A percentile compares a stretch with the other conserved stretches of the same genome.
Conservation (phyloP, 1,284 basidiomycete genomes). For the Kalmanozyma brasiliensis region DNA sequence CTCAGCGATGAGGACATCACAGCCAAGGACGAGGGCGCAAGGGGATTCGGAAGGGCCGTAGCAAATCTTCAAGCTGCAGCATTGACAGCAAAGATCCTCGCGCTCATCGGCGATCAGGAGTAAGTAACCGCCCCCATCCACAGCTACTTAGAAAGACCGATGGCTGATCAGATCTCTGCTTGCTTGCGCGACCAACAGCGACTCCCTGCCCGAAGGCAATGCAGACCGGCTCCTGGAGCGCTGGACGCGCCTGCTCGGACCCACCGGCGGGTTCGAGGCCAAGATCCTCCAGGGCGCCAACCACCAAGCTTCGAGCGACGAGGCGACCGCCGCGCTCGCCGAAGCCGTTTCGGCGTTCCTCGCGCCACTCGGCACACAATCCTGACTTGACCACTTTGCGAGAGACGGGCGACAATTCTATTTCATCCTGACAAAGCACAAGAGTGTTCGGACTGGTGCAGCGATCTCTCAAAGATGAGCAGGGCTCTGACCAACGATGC, state of each 20-base stretch:
- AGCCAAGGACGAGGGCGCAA: constrained; percentile 7
- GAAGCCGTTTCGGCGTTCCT: constrained; percentile 30
- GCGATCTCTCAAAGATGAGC: constrained; percentile 23
- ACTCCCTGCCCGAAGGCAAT: constrained; percentile 43
- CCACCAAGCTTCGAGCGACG: constrained; percentile 50
- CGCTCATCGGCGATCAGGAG: constrained; percentile 58
- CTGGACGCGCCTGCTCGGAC: constrained; percentile 34
- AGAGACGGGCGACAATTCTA: too few species aligned
- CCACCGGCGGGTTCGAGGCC: constrained; percentile 29
- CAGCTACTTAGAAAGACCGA: too few species aligned
- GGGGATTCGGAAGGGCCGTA: constrained; percentile 22
- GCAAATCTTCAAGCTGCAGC: constrained; percentile 12
- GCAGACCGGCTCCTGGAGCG: constrained; percentile 25
- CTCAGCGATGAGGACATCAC: constrained; percentile 39
- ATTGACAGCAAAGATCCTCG: constrained; percentile 33
- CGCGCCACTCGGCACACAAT: constrained; percentile 3
- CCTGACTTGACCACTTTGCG: too few species aligned
- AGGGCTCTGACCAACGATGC: constrained; percentile 38
- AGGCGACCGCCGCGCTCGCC: constrained; percentile 44
- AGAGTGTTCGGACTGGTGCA: neutral
- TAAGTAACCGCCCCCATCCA: constrained; percentile 26
- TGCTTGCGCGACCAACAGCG: constrained; percentile 19
- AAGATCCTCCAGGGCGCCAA: constrained; percentile 46
- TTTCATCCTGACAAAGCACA: too few species aligned
- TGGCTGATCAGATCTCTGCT: too few species aligned